phyloP scores from a whole-genome alignment of 768 basidiomycete genomes.

The Leccinum boreale region DNA sequence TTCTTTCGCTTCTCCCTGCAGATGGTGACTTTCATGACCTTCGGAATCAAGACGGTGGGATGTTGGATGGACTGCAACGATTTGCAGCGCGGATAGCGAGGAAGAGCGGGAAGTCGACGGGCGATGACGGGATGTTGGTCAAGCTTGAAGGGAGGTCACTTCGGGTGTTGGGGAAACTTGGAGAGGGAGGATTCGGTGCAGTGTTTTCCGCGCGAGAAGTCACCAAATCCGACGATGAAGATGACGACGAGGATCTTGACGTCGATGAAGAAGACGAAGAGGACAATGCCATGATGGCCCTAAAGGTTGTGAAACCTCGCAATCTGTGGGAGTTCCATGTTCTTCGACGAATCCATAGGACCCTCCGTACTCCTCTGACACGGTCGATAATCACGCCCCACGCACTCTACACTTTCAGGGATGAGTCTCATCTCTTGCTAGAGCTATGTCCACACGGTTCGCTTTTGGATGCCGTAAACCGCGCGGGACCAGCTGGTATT shows the following conservation, averaged over 20 bases:
- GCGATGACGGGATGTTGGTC: conserved; percentile 47
- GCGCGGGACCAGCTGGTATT: conserved; percentile 69
- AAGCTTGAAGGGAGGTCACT: conserved; percentile 63
- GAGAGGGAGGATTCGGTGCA: conserved; percentile 94
- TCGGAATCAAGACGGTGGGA: conserved; percentile 48
- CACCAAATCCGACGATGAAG: conserved; percentile 38
- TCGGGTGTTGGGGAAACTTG: conserved; percentile 80
- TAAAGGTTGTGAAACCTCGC: conserved; percentile 89
- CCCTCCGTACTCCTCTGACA: conserved; percentile 56
- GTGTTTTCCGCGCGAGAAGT: conserved; percentile 83
- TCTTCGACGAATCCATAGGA: conserved; percentile 70
- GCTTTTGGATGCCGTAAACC: conserved; percentile 88
- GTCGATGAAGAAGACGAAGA: conserved; percentile 52
- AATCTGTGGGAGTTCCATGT: conserved; percentile 93
- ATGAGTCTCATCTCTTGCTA: conserved; percentile 88
- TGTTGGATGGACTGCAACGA: conserved; percentile 70
- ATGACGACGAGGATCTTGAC: conserved; percentile 43
- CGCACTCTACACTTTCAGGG: conserved; percentile 76
- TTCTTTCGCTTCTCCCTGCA: conserved; percentile 61
- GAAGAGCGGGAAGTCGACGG: conserved; percentile 32
- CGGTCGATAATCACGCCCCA: conserved; percentile 75
- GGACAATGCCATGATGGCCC: conserved; percentile 63
- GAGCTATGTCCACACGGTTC: conserved; percentile 90
- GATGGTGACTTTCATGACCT: conserved; percentile 65
- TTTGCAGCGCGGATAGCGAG: conserved; percentile 49